Evolutionary conservation across 208 protist species (phyloP), one percentile per base, ranked within the genome.

Genomic region (Acanthamoeba culbertsoni): DNA sequence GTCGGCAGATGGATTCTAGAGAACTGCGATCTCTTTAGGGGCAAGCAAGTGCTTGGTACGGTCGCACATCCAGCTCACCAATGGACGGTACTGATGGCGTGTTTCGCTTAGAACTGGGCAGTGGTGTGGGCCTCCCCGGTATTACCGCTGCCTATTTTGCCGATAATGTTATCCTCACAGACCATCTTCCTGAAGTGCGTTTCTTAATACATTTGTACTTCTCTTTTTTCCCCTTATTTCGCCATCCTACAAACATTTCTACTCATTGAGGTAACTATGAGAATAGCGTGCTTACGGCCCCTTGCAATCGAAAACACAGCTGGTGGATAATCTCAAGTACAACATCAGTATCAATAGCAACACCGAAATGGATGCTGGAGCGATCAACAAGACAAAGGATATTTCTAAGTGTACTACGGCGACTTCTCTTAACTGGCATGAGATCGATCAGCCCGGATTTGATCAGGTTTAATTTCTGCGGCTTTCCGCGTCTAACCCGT

Each of bases 321-420:
- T 96, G 26, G 35, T 96, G 35, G 95, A 96, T 46, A 96, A 96
- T 71, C 53, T 96, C 35, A 59, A 94, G 37, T 96, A 96, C 73
- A 96, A 96, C 79, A 77, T 96, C 46, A 43, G 62, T 28, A 65
- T 96, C 48, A 96, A 96, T 63, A 86, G 86, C 40, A 93, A 92
- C 43, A 57, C 62, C 53, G 23, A 84, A 75, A 86, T 48, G 16
- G 55, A 42, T 10, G 51, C 23, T 26, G 40, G 68, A 23, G 31
- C 31, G 26, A 45, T 79, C 43, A 82, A 65, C 40, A 20, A 33
- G 28, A 31, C 33, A 59, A n/a, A 93, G 62, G 75, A 95, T 37
- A 86, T 94, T 10, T 86, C 51, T 40, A 75, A 84, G 37, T 91
- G 75, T 71, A 91, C 59, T 12, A 53, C 35, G 18, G 84, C 93